These are phyloP conservation scores for Diaporthe ampelina DNA, from an alignment of 2,329 filamentous ascomycete genomes.

Conservation along the genomic window DNA sequence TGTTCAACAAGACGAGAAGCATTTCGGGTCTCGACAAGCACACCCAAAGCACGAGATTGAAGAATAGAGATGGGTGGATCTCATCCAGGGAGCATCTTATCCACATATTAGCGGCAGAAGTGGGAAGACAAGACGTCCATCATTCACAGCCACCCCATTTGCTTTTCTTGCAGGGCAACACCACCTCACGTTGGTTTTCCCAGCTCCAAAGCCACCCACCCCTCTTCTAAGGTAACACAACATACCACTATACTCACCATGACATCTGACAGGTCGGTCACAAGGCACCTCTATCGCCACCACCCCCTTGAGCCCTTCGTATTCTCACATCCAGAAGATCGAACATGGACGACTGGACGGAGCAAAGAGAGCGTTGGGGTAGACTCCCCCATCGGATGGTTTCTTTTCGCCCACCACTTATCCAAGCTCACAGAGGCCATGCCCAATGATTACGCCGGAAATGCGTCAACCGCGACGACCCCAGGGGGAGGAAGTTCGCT, in stretches of 20 bases:
- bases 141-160: not conserved
- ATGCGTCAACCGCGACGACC: not conserved
- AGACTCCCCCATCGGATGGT: not conserved
- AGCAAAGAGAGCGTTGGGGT: not conserved
- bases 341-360: not conserved
- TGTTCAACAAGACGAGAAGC: not conserved
- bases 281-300: too few relatives aligned
- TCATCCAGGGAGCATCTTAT: not conserved
- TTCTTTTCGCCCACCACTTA: not conserved
- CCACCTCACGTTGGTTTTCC: not conserved
- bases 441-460: not conserved
- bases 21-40: not conserved
- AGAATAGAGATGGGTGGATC: not conserved
- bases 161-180: not conserved
- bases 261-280: slow-evolving; percentile 7
- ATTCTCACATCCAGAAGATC: not conserved
- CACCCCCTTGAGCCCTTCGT: not conserved
- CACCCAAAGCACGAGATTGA: not conserved
- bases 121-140: too few relatives aligned
- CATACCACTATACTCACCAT: slow-evolving; percentile 6
- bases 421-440: not conserved
- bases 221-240: slow-evolving; percentile 3
- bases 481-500: not conserved
- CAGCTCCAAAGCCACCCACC: not conserved
- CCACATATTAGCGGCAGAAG: not conserved